Percentiles rank a stretch among this genome's conserved stretches.
These are phyloP conservation scores for Linaria vulgaris DNA, from an alignment of 257 asterid species.

Conservation along the genomic window DNA sequence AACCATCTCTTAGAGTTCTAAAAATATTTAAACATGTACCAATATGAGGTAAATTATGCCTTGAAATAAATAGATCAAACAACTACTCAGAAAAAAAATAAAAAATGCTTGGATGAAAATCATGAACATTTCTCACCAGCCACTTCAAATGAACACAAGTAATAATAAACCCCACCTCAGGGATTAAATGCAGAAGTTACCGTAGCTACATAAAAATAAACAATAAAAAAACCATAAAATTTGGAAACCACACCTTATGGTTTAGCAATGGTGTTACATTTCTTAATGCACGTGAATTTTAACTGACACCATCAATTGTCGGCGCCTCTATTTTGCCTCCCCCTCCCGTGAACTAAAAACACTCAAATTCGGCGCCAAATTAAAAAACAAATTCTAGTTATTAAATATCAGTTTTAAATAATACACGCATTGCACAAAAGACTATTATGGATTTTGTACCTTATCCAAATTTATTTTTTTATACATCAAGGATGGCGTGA, in stretches of 20 bases:
- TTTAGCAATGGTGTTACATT: conserved; percentile 29
- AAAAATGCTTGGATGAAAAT: too few relatives aligned
- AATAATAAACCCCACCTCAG: neutral
- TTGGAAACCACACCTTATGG: neutral
- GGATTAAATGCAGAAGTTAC: neutral
- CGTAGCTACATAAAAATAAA: neutral
- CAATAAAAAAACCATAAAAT: neutral
- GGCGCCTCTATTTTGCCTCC: conserved; percentile 37
- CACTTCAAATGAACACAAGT: too few relatives aligned
- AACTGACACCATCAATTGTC: conserved; percentile 42
- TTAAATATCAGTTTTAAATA: too few relatives aligned
- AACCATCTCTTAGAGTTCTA: too few relatives aligned
- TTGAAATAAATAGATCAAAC: too few relatives aligned
- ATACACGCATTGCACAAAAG: too few relatives aligned
- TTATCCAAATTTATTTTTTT: too few relatives aligned
- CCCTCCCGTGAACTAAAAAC: conserved; percentile 51
- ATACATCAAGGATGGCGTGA: too few relatives aligned
- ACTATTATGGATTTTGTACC: too few relatives aligned
- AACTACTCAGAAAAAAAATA: too few relatives aligned
- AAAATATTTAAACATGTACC: too few relatives aligned
- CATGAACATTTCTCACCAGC: neutral
- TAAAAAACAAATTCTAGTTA: conserved; percentile 3
- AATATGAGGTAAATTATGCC: too few relatives aligned
- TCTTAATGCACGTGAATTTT: conserved; percentile 49
- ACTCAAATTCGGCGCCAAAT: conserved; percentile 24